phyloP scores from a whole-genome alignment of 164 flowering plant species.

The Santalum album region DNA sequence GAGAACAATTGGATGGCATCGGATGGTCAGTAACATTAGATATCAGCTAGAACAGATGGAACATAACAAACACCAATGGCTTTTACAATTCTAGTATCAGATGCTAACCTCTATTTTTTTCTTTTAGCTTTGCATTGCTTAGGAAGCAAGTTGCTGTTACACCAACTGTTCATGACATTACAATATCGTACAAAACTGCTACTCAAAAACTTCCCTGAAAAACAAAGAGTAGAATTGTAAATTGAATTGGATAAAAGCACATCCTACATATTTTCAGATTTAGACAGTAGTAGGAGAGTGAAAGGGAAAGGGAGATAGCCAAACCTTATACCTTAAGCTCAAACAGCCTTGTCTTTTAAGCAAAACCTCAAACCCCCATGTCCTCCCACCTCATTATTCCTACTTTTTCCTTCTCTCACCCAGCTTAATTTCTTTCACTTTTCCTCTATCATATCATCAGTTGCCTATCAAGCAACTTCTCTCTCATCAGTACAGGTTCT shows the following conservation, averaged over 20 bases:
- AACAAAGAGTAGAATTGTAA: not conserved
- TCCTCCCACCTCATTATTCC: slow-evolving; percentile 14
- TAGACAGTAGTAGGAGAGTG: not conserved
- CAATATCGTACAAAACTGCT: not conserved
- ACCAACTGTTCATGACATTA: not conserved
- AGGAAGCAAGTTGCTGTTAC: not conserved
- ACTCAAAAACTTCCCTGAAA: not conserved
- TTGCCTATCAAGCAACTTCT: slow-evolving; percentile 12
- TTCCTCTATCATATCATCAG: not conserved
- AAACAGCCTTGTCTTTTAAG: slow-evolving; percentile 55
- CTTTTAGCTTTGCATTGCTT: slow-evolving; percentile 1
- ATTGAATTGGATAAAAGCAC: not conserved
- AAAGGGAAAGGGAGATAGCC: slow-evolving; percentile 1
- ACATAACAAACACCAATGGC: not conserved
- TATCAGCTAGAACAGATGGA: not conserved
- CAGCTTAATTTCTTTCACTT: not conserved
- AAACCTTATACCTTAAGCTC: slow-evolving; percentile 56
- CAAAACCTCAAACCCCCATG: slow-evolving; percentile 29
- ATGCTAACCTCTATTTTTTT: not conserved
- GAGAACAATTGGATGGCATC: no score
- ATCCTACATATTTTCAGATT: not conserved
- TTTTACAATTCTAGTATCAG: not conserved
- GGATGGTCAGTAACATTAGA: no score
- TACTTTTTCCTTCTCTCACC: slow-evolving; percentile 1
- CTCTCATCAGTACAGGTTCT: slow-evolving; percentile 3